Evolutionary conservation across 176 grass and related monocot genomes (phyloP).

Genomic region (Triticum turgidum): DNA sequence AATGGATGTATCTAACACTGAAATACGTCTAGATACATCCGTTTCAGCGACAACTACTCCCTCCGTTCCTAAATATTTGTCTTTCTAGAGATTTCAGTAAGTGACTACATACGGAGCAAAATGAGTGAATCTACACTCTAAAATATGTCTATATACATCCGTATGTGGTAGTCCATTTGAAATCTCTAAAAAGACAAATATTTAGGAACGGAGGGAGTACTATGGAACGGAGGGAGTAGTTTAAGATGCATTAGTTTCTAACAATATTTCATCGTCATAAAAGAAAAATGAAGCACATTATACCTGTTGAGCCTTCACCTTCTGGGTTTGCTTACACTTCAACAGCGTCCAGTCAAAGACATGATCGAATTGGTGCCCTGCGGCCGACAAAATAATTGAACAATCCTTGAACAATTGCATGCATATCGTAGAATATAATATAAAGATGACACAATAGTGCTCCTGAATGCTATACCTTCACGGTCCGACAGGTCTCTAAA

Average conservation of each 20-base stretch:
- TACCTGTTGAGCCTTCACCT: slow-evolving; percentile 52
- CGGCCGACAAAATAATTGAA: slow-evolving; percentile 12
- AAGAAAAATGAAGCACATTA: slow-evolving; percentile 13
- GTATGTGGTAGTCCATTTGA: no score
- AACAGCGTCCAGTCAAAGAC: slow-evolving; percentile 64
- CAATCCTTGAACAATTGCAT: background rate
- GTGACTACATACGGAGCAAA: no score
- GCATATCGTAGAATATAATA: background rate
- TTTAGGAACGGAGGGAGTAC: no score
- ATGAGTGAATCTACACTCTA: no score
- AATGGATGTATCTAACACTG: no score
- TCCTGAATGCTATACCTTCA: slow-evolving; percentile 53
- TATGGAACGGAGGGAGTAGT: no score
- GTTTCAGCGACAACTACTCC: no score
- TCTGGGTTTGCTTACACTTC: slow-evolving; percentile 65
- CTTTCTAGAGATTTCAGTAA: no score
- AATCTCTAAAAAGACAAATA: no score
- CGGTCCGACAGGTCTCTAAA: slow-evolving; percentile 58
- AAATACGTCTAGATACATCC: no score
- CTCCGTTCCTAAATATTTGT: no score
- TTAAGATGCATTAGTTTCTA: slow-evolving; percentile 9
- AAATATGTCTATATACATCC: no score
- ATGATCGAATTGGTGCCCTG: slow-evolving; percentile 66
- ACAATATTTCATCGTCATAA: background rate
- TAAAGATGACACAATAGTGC: slow-evolving; percentile 2